A percentile compares a stretch with the other conserved stretches of the same genome.
phyloP scores from a whole-genome alignment of 1,139 yeast species.

The Debaryomyces coudertii region DNA sequence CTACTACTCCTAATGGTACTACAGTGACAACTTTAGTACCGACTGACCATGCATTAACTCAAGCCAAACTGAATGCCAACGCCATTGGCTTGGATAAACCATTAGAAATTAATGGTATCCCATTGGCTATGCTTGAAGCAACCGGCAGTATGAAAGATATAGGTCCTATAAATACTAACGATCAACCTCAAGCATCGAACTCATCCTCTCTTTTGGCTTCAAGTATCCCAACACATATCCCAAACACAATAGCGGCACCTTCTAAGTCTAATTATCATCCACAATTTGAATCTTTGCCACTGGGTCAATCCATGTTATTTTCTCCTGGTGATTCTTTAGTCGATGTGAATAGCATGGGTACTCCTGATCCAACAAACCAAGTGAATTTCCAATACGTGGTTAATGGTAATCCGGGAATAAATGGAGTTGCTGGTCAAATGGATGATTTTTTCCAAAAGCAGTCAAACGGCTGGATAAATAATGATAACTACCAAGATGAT shows the following conservation, averaged over 20 bases:
- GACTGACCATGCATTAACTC: slow-evolving; percentile 71
- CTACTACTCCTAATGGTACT: slow-evolving; percentile 91
- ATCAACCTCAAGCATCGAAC: background rate
- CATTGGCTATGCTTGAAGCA: slow-evolving; percentile 76
- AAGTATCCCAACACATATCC: background rate
- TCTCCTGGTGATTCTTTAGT: slow-evolving; percentile 4
- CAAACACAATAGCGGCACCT: background rate
- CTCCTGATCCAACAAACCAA: slow-evolving; percentile 6
- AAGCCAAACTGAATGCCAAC: slow-evolving; percentile 60
- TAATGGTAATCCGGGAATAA: slow-evolving; percentile 8
- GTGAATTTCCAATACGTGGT: slow-evolving; percentile 11
- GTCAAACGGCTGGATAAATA: slow-evolving; percentile 74
- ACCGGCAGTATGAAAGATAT: slow-evolving; percentile 64
- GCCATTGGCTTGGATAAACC: slow-evolving; percentile 61
- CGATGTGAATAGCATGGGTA: background rate
- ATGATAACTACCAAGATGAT: slow-evolving; percentile 69
- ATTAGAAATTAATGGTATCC: slow-evolving; percentile 77
- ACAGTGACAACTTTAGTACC: slow-evolving; percentile 89
- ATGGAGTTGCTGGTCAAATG: slow-evolving; percentile 44
- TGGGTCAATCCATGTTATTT: slow-evolving; percentile 5
- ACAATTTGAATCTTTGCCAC: slow-evolving; percentile 4
- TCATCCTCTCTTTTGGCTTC: background rate
- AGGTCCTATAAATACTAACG: background rate
- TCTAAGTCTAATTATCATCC: background rate
- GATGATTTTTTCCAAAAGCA: slow-evolving; percentile 75